Base-by-base conservation (phyloP, 805 yeast species). In the Metschnikowia similis region DNA sequence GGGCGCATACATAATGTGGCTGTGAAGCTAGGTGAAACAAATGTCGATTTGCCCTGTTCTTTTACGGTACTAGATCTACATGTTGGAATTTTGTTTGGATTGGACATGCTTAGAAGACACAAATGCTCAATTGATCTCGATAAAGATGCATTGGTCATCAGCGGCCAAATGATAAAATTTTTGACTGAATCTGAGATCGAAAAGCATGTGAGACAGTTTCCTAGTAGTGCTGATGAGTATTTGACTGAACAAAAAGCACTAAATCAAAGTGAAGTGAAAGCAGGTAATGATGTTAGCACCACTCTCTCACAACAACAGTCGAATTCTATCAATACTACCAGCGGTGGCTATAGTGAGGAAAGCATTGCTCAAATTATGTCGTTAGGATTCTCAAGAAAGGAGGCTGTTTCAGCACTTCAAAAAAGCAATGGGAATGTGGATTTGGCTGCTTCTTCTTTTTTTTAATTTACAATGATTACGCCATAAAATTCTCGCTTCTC, bases 1-100 rank as follows among this genome's bases (percentile, higher is more conserved):
- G 99, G 99, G 2, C 76, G 87, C 53, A 85, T 94, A 37, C 98
- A 94, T 64, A 83, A 89, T 55, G 96, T 89, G 0, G 96, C 96
- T 16, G 76, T 94, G 37, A 84, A 83, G 56, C 82, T 94, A 40
- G 96, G 87, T 13, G 76, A 72, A 30, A 67, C 74, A 4, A 53
- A 62, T 13, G 57, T 69, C 29, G 74, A 71, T 30, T 56, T 73
- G 14, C 76, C 77, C 1, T 71, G 76, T 49, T 64, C 76, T 2
- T 72, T 73, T 52, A 55, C 53, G 30, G 71, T 72, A 3, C 48
- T 92, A 45, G 95, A 92, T 52, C 77, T 86, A 1, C 73, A 71
- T 8, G 84, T 83, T 21, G 96, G 89, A 56, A 73, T 91, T 56
- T 70, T 94, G 37, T 75, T 94, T 31, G 99, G 99, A 0, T 73